These are phyloP conservation scores for Urochloa ruziziensis DNA, from an alignment of 176 grass and related monocot species.

Conservation along the genomic window DNA sequence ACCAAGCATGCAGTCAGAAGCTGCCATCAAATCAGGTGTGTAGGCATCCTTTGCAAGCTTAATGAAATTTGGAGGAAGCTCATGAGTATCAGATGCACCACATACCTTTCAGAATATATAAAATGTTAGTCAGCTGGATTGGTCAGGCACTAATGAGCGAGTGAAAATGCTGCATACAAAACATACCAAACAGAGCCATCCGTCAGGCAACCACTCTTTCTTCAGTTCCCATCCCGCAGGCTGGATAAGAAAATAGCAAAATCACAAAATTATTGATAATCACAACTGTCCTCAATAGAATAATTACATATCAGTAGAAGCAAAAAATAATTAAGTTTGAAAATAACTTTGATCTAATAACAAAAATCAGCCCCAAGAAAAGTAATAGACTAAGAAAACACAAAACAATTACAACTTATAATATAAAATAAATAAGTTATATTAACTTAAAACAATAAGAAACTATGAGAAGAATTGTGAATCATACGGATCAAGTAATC, in stretches of 20 bases:
- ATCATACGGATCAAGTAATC: too few relatives aligned
- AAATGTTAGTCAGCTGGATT: conserved; percentile 18
- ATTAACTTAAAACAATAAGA: too few relatives aligned
- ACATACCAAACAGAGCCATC: conserved; percentile 94
- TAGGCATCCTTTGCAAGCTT: conserved; percentile 94
- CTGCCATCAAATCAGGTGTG: conserved; percentile 97
- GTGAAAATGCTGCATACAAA: conserved; percentile 12
- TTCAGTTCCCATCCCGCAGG: conserved; percentile 92
- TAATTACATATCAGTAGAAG: background rate
- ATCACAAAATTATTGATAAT: background rate
- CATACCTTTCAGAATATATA: conserved; percentile 68
- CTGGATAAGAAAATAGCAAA: conserved; percentile 44
- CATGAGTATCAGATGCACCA: conserved; percentile 89
- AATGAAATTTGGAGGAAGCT: conserved; percentile 86
- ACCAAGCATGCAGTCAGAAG: conserved; percentile 99
- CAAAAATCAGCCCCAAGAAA: background rate
- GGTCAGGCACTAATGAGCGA: background rate
- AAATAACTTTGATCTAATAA: background rate
- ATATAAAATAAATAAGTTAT: too few relatives aligned
- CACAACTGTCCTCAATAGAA: background rate
- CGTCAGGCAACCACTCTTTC: conserved; percentile 85
- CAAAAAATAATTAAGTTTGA: background rate
- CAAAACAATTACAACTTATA: too few relatives aligned
- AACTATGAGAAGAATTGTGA: too few relatives aligned
- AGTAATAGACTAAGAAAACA: too few relatives aligned